phyloP scores from a whole-genome alignment of 495 filamentous ascomycete species.

The Neurospora tetrasperma region DNA sequence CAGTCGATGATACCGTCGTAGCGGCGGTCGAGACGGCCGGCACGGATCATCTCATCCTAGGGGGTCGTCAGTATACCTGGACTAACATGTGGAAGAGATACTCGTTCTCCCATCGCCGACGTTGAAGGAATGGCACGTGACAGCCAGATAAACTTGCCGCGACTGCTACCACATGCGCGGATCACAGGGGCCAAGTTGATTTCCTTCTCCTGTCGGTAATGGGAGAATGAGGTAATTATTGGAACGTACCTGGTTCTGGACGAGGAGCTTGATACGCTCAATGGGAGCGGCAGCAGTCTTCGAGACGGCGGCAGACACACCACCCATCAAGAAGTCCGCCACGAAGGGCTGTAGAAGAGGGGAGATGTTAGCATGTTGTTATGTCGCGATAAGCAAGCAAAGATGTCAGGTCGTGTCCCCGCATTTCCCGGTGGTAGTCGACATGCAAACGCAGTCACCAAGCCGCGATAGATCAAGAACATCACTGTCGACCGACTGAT shows the following conservation, averaged over 20 bases:
- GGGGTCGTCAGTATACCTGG: conserved; percentile 8
- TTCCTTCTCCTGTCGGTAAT: background rate
- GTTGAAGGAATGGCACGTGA: conserved; percentile 9
- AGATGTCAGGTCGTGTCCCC: conserved; percentile 48
- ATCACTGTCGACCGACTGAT: background rate
- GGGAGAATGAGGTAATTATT: background rate
- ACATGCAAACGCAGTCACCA: background rate
- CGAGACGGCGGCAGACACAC: conserved; percentile 98
- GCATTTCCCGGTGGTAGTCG: conserved; percentile 38
- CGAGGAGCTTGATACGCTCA: conserved; percentile 99
- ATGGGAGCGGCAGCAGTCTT: conserved; percentile 99
- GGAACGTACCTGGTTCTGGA: conserved; percentile 94
- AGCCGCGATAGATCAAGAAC: background rate
- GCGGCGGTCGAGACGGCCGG: conserved; percentile 94
- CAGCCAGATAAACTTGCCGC: conserved; percentile 3
- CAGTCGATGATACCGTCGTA: conserved; percentile 92
- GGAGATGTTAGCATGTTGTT: conserved; percentile 13
- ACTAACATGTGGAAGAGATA: background rate
- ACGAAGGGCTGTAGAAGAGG: conserved; percentile 47
- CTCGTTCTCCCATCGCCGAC: background rate
- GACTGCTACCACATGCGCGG: background rate
- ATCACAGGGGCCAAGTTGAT: conserved; percentile 3
- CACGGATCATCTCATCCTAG: conserved; percentile 99
- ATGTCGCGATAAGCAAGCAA: conserved; percentile 14
- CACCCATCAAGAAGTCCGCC: conserved; percentile 99